Percentiles rank a stretch among this genome's conserved stretches.
Conservation (phyloP, 1,284 basidiomycete species). For the Sphaerobolus stellatus region DNA sequence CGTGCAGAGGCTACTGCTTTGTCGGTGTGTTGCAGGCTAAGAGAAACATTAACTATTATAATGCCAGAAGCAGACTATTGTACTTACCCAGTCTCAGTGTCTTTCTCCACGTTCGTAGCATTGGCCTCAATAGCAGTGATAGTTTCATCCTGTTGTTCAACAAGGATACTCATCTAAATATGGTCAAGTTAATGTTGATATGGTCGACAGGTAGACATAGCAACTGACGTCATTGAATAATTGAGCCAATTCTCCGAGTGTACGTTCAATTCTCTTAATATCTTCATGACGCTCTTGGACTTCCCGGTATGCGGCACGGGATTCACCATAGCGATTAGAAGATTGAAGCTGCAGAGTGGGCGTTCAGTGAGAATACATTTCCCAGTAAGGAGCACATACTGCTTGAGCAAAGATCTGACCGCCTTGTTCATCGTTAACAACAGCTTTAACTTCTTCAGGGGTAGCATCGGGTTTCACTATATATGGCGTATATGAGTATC, state of each 20-base stretch:
- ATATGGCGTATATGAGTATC: constrained; percentile 6
- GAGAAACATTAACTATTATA: not conserved
- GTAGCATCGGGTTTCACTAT: constrained; percentile 95
- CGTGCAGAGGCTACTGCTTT: constrained; percentile 88
- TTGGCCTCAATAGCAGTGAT: constrained; percentile 79
- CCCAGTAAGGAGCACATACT: constrained; percentile 45
- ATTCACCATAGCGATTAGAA: constrained; percentile 89
- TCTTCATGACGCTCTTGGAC: constrained; percentile 97
- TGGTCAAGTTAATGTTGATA: not conserved
- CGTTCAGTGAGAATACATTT: not conserved
- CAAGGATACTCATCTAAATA: constrained; percentile 79
- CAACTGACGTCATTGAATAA: constrained; percentile 85
- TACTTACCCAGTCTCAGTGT: constrained; percentile 80
- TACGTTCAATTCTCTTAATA: constrained; percentile 92
- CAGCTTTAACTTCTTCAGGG: constrained; percentile 85
- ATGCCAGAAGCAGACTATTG: not conserved
- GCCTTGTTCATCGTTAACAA: constrained; percentile 82
- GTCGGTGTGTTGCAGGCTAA: constrained; percentile 75
- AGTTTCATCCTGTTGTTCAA: constrained; percentile 90
- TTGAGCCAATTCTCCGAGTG: constrained; percentile 90
- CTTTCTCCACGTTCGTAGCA: constrained; percentile 71
- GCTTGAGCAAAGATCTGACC: constrained; percentile 96
- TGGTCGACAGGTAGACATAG: not conserved
- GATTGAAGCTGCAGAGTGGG: constrained; percentile 66
- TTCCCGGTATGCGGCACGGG: constrained; percentile 89